Evolutionary conservation across 495 filamentous ascomycete species (phyloP), one percentile per base, ranked within the genome.

Genomic region (Letharia lupina): DNA sequence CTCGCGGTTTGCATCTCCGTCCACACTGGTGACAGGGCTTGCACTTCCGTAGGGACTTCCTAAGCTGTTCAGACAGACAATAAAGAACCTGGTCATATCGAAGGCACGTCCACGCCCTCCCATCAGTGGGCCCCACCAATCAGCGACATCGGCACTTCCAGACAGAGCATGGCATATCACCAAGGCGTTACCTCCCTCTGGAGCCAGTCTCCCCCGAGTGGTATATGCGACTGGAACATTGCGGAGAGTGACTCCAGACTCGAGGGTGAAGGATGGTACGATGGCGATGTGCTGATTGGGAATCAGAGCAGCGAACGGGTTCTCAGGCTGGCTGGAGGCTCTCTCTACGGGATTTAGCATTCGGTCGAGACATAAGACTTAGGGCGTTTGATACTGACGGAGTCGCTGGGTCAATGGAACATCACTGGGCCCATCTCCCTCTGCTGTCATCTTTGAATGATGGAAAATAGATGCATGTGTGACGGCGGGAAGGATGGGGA

Each of bases 41-140:
- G 91, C 94, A 68, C 88, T 98, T 50, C 94, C 94, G 73, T 98
- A 98, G 0, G 94, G 94, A 75, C 93, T 96, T 33, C 94, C 94
- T 70, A 98, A 75, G 77, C 92, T 96, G 80, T 98, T 98, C 76
- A 96, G 84, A 77, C 94, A 98, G 56, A 97, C 82, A 64, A 98
- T 82, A 76, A 93, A 98, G 81, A 98, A 98, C 44, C 91, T 85
- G 16, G 90, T 90, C 16, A 87, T 85, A 75, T 98, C 94, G 72
- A 98, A 98, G 3, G 93, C 93, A 70, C 90, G 88, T 42, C 93
- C 93, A 61, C 89, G 84, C 12, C 92, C 91, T 39, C 92, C 92
- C 12, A 98, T 84, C 31, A 98, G 82, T 23, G 94, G 94, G 10
- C 94, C 94, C 94, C 94, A 98, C 94, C 94, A 98, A 78, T 98